Evolutionary conservation across 257 asterid species (phyloP), one percentile per base, ranked within the genome.

Genomic region (Rubia yunnanensis): DNA sequence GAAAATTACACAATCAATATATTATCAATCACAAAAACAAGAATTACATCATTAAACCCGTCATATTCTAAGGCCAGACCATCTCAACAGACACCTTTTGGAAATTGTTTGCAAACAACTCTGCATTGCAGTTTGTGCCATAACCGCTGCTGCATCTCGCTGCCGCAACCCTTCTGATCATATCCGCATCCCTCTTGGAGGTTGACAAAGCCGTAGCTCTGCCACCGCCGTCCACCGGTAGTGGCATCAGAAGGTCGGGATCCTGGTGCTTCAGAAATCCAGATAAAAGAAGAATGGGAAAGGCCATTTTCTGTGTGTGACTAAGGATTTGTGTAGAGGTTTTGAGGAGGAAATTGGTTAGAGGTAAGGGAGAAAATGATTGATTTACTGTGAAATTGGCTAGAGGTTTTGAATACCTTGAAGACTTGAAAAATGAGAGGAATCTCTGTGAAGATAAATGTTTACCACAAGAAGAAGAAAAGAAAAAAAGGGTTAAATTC

Each of bases 231-330:
- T 32, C 7, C 1, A 76, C 30, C 0, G 78, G 34, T 3, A 68
- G 46, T 3, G 69, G 61, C 15, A 81, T 61, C 5, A 85, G 72
- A 30, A 13, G 63, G 73, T 80, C 94, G 1, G 49, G 48, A 64
- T 74, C 78, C 60, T 81, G 80, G 39, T 78, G 87, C 39, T 76
- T 77, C 32, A 83, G 79, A 17, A 86, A 73, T 74, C 80, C 94
- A 44, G 86, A 80, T 18, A 86, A 50, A 15, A 86, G 81, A 62
- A 86, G 94, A 78, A 86, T 67, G 1, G 83, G 79, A 59, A 89
- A 79, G 66, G 94, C 94, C 94, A 86, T 86, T 56, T n/a, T 50
- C 4, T 0, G 9, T 49, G 55, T n/a, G n/a, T n/a, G n/a, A n/a
- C n/a, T n/a, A n/a, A 50, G 28, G 27, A 20, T 57, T n/a, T 18